Evolutionary conservation across 1,284 basidiomycete genomes (phyloP).

Genomic region (Ceratorhiza oryzae-sativae): DNA sequence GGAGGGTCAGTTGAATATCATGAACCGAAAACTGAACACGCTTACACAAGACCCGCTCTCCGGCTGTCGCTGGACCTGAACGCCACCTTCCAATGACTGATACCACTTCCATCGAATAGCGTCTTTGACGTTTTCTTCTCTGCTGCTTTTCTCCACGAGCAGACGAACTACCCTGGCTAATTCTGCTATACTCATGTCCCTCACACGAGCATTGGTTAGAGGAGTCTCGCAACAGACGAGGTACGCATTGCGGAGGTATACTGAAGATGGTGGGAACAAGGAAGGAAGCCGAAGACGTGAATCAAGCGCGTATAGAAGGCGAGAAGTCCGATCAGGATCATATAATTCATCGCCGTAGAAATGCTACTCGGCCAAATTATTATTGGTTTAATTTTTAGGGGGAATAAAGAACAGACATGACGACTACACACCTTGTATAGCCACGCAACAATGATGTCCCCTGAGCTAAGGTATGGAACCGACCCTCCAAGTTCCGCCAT

Average conservation of each 20-base stretch:
- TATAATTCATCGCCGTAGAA: constrained; percentile 34
- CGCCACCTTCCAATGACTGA: background rate
- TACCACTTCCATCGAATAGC: constrained; percentile 10
- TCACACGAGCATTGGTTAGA: background rate
- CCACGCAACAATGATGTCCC: constrained; percentile 35
- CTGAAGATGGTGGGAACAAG: background rate
- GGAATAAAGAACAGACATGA: no score
- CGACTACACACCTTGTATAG: constrained; percentile 24
- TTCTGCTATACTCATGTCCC: background rate
- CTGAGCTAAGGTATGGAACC: constrained; percentile 17
- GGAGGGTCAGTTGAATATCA: no score
- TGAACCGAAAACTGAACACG: no score
- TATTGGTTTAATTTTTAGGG: no score
- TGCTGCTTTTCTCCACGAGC: background rate
- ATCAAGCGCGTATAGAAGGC: constrained; percentile 24
- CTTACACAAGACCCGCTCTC: constrained; percentile 24
- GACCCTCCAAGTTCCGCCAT: background rate
- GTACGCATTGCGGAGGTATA: constrained; percentile 17
- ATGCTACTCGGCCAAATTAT: background rate
- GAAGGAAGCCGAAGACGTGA: constrained; percentile 8
- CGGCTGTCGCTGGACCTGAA: constrained; percentile 20
- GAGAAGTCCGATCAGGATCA: constrained; percentile 1
- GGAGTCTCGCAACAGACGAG: background rate
- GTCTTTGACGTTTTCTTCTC: background rate
- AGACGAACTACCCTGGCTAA: background rate